These are phyloP conservation scores for Claviceps spartinae DNA, from an alignment of 2,329 filamentous ascomycete species.

Conservation along the genomic window DNA sequence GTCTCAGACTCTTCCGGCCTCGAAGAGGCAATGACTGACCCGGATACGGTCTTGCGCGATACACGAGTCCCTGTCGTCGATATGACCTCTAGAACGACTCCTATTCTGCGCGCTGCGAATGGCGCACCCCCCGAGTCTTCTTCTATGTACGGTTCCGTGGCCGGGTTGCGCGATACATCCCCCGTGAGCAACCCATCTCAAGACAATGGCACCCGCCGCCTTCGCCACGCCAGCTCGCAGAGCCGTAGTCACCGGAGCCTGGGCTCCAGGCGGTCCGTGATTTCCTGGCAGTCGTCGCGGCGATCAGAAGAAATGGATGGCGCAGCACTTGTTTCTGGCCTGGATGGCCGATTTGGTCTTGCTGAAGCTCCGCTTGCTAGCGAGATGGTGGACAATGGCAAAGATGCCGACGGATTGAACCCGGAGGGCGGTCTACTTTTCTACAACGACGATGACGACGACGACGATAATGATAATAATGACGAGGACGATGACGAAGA, in stretches of 20 bases:
- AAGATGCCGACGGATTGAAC: conserved; percentile 22
- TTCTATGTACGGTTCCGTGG: conserved; percentile 26
- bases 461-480: conserved; percentile 14
- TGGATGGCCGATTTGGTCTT: conserved; percentile 40
- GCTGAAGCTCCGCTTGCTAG: conserved; percentile 33
- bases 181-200: conserved; percentile 21
- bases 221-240: conserved; percentile 21
- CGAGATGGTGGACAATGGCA: conserved; percentile 29
- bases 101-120: conserved; percentile 20
- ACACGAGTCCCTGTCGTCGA: conserved; percentile 8
- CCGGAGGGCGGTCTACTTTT: conserved; percentile 22
- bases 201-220: conserved; percentile 17
- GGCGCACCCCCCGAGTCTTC: conserved; percentile 14
- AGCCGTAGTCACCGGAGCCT: conserved; percentile 15
- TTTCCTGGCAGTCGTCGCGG: conserved; percentile 19
- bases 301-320: conserved; percentile 37
- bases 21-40: conserved; percentile 16
- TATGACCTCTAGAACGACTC: conserved; percentile 24
- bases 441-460: conserved; percentile 18
- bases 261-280: conserved; percentile 18
- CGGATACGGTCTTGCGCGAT: conserved; percentile 7
- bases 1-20: conserved; percentile 7
- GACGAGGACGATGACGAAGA: conserved; percentile 17
- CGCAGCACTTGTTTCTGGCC: conserved; percentile 35
- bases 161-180: conserved; percentile 21